Base-by-base conservation (phyloP, 192 early-diverging fungal genomes). In the Coemansia sp. region DNA sequence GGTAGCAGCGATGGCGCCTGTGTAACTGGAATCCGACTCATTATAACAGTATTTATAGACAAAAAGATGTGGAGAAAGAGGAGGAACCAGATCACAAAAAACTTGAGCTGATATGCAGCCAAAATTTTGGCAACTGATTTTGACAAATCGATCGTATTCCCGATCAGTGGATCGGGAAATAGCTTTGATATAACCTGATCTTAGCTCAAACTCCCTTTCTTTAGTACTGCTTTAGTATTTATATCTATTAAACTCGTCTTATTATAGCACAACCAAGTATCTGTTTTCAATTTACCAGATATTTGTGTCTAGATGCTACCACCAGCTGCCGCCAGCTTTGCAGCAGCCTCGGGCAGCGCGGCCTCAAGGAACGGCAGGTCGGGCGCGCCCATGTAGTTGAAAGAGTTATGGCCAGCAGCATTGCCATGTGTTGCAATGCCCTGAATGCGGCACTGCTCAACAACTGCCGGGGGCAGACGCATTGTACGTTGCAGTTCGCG, bases 391-490 rank as follows among this genome's bases (percentile, higher is more conserved):
- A 59, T 57, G 37, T 66, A 63, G 25, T 75, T 66, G 60, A 64
- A 75, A 5, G 67, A 22, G 17, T 40, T 59, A 7, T 88, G 90
- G 38, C 93, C 93, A 19, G 85, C 86, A 28, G 88, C 93, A 54
- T 94, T 94, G 8, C 91, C 91, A 21, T 48, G 31, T 46, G 74
- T 73, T 19, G 78, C 65, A 25, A 85, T 83, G 17, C 84, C 86
- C 47, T 83, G 77, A 36, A 67, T 65, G 11, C 62, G 66, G 69
- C 91, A 94, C 22, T 87, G 71, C 9, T 87, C 83, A 31, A 90
- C 48, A 1, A 61, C 22, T 17, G 81, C 67, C 14, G 85, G 86
- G 36, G 60, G 4, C 8, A 7, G 12, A 1, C 28, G 37, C 9
- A 8, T 12, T 17, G 46, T 25, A 1, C 84, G 78, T 11, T 84